Evolutionary conservation across 1,284 basidiomycete species (phyloP).

Genomic region (Austroboletus novae-zelandiae): DNA sequence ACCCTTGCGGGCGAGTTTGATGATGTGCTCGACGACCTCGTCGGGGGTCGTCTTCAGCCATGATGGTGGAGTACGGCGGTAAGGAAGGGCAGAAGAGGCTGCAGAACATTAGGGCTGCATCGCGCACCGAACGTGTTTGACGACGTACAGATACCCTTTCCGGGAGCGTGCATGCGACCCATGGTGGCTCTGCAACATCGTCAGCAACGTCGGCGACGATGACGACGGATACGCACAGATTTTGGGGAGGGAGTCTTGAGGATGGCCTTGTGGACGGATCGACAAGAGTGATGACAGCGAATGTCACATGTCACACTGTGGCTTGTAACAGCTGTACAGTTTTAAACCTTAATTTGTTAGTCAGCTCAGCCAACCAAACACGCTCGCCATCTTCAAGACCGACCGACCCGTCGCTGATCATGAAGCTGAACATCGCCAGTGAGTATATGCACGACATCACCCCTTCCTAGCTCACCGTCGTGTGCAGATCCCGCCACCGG

Average conservation of each 20-base stretch:
- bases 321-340: conserved; percentile 43
- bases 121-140: not conserved
- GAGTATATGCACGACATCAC: conserved; percentile 33
- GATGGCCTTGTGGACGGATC: conserved; percentile 32
- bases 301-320: conserved; percentile 37
- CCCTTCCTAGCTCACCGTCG: conserved; percentile 17
- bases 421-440: conserved; percentile 99
- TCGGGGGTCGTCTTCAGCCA: conserved; percentile 98
- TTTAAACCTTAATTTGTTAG: conserved; percentile 41
- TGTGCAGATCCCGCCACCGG: conserved; percentile 86
- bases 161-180: conserved; percentile 97
- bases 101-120: conserved; percentile 1
- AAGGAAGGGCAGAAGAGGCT: conserved; percentile 97
- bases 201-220: conserved; percentile 3
- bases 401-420: conserved; percentile 32
- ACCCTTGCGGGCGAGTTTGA: conserved; percentile 97
- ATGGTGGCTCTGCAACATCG: conserved; percentile 46
- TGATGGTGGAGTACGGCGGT: conserved; percentile 90
- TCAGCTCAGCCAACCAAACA: conserved; percentile 11
- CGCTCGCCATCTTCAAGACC: conserved; percentile 30
- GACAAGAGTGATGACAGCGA: conserved; percentile 10
- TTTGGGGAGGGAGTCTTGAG: conserved; percentile 38
- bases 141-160: conserved; percentile 93
- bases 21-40: conserved; percentile 94
- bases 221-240: conserved; percentile 32